Evolutionary conservation across 2,329 filamentous ascomycete species (phyloP), one percentile per base, ranked within the genome.

Genomic region (Neurospora sp.): DNA sequence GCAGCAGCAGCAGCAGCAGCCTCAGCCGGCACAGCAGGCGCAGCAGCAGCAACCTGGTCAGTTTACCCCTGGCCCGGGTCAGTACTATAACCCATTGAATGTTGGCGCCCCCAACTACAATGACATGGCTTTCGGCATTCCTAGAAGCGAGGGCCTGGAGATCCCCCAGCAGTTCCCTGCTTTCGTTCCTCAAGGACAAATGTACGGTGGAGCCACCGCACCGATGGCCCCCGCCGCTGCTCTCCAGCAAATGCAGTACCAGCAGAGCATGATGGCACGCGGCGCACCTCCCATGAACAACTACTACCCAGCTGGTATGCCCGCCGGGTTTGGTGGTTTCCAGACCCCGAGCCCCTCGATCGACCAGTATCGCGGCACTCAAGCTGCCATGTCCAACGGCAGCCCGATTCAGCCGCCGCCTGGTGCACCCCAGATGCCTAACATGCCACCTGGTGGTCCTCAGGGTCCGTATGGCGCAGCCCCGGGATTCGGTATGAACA

Each of bases 171-270:
- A 83, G 6, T 89, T 86, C 78, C 82, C 83, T 6, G 76, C 82
- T 28, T 88, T 83, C 71, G 81, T 83, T 68, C 80, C 83, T 23
- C 85, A 85, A 75, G 81, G 80, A 66, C 80, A 83, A 65, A 84
- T 88, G 81, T 89, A 84, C 78, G 83, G 81, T 69, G 77, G 80
- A 6, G 76, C 80, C 37, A 82, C 80, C 73, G 80, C 81, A 37
- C 80, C 83, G 46, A 82, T 87, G 72, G 76, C 80, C 37, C 81
- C 84, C 4, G 76, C 79, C 65, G 83, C 83, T 73, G 83, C 81
- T 73, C 77, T 88, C 71, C 84, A 86, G 75, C 86, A 85, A 73
- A 76, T 88, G 73, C 86, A 87, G 72, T 89, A 86, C 75, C 87
- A 88, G 76, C 87, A 88, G 76, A 82, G 77, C 75, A 83, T 89